These are phyloP conservation scores for Dendrocalamus latiflorus DNA, from an alignment of 202 grass and related monocot genomes.

Conservation along the genomic window DNA sequence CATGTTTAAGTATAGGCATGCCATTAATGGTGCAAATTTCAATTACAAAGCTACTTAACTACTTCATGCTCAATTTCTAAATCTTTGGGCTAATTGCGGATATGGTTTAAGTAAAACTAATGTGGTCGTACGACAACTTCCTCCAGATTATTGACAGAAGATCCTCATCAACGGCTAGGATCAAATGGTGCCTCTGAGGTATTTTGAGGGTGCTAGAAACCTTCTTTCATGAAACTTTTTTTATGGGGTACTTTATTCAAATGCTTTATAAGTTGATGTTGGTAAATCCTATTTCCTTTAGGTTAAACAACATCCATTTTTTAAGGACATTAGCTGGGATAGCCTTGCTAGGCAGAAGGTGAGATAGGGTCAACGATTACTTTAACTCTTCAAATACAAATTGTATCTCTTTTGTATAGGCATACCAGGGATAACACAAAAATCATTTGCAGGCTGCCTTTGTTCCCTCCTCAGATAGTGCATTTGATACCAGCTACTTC, in stretches of 20 bases:
- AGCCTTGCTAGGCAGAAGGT: constrained; percentile 98
- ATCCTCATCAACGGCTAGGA: constrained; percentile 95
- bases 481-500: constrained; percentile 96
- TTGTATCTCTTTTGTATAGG: constrained; percentile 16
- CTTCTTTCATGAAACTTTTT: constrained; percentile 4
- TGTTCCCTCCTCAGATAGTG: constrained; percentile 92
- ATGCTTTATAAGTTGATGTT: constrained; percentile 29
- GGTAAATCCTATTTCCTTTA: constrained; percentile 38
- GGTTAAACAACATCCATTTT: constrained; percentile 93
- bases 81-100: constrained; percentile 4
- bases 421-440: constrained; percentile 30
- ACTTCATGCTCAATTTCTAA: constrained; percentile 24
- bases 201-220: constrained; percentile 31
- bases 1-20: constrained; percentile 6
- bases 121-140: constrained; percentile 13
- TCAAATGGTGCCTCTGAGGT: constrained; percentile 94
- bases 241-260: constrained; percentile 21
- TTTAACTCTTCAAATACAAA: constrained; percentile 8
- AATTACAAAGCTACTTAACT: constrained; percentile 15
- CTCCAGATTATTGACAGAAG: constrained; percentile 91
- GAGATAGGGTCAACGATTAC: constrained; percentile 29
- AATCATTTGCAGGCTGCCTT: constrained; percentile 82
- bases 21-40: neutral
- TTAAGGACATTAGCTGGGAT: constrained; percentile 98
- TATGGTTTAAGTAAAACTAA: constrained; percentile 22